Base-by-base conservation (phyloP, 352 stramenopile species). In the Pythium aristosporum region DNA sequence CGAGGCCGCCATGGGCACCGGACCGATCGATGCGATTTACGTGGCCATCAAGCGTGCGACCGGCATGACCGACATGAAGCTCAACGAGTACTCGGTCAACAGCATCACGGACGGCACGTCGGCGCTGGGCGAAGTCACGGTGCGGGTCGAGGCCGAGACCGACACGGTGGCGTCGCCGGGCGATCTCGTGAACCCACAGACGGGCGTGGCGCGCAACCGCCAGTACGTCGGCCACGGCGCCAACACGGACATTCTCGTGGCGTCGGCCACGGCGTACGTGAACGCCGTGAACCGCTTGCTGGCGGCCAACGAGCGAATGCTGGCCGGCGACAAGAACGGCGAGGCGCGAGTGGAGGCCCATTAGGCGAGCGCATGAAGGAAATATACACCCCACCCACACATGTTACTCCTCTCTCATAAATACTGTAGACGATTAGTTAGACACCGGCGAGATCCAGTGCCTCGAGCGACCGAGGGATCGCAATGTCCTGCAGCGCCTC, bases 231-330 rank as follows among this genome's bases (percentile, higher is more conserved):
- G 88, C 57, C 86, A 96, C 71, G 88, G 88, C 46, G 88, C 88
- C 36, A 94, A 96, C 79, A 94, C 83, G 36, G 88, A 96, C 69
- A 96, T 96, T 57, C 71, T 96, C 32, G 88, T 96, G 18, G 86
- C 88, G 3, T 94, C 85, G 1, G 89, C 89, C 41, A 96, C 87
- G 21, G 88, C 88, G 3, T 96, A 96, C 67, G 77, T 96, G 44
- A 94, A 92, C 67, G 88, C 88, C 15, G 78, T 96, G 23, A 96
- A 96, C 75, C 86, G 88, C 59, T 72, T 94, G 63, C 72, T 96
- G 60, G 88, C 80, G 1, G 81, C 84, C 10, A 87, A 92, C 61
- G 68, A 77, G 57, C 82, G 84, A 51, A 61, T 69, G 49, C 48
- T 55, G 43, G 57, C 20, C 9, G 54, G 57, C 21, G 61, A 53